Percentiles rank a stretch among this genome's conserved stretches.
phyloP scores from a whole-genome alignment of 495 filamentous ascomycete species.

The Trichoderma reesei region DNA sequence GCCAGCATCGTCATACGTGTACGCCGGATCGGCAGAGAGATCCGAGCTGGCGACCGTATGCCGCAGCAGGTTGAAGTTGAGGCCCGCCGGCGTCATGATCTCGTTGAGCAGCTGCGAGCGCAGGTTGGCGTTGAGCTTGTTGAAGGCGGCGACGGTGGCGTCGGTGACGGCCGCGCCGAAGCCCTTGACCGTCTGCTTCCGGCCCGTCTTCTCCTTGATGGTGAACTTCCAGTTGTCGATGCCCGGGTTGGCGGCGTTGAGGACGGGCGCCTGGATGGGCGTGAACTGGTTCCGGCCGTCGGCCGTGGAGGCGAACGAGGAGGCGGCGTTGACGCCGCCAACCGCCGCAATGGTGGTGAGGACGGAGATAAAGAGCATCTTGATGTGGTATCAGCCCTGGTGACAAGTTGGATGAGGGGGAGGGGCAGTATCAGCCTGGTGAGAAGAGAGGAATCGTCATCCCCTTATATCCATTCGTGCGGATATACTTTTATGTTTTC shows the following conservation, averaged over 20 bases:
- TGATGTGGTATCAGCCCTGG: not conserved
- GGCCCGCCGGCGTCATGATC: conserved; percentile 37
- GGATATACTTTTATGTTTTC: not conserved
- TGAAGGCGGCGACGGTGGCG: conserved; percentile 43
- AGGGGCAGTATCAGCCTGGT: not conserved
- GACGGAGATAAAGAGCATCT: not conserved
- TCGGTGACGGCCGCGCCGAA: conserved; percentile 51
- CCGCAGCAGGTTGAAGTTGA: conserved; percentile 40
- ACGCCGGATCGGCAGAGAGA: conserved; percentile 36
- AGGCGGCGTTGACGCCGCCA: not conserved
- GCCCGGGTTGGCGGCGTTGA: conserved; percentile 30
- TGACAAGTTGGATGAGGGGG: not conserved
- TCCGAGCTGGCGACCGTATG: conserved; percentile 48
- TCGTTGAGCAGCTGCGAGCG: conserved; percentile 35
- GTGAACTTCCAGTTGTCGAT: conserved; percentile 35
- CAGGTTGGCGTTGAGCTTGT: conserved; percentile 28
- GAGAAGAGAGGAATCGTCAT: not conserved
- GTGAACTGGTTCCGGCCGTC: conserved; percentile 37
- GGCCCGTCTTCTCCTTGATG: conserved; percentile 39
- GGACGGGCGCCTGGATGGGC: conserved; percentile 31
- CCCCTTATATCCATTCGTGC: not conserved
- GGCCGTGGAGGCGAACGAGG: conserved; percentile 33
- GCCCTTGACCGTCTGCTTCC: conserved; percentile 41
- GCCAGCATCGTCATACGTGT: conserved; percentile 44
- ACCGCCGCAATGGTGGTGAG: conserved; percentile 1